phyloP scores from a whole-genome alignment of 805 yeast genomes.

The Yamadazyma sp. region DNA sequence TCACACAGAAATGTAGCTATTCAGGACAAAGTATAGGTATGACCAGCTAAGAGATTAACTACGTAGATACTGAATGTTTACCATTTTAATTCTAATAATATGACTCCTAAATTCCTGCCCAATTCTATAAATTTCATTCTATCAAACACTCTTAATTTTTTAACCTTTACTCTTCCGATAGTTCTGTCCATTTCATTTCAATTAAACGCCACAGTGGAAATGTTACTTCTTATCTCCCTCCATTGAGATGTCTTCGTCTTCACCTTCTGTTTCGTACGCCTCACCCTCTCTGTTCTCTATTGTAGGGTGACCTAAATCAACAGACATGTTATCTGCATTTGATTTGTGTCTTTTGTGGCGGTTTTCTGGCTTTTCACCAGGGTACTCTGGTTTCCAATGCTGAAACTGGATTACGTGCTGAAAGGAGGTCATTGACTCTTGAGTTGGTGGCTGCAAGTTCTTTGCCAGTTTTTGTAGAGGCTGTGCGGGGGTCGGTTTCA shows the following conservation, averaged over 20 bases:
- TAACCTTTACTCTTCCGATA: not conserved
- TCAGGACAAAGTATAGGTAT: too few relatives aligned
- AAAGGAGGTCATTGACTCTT: conserved; percentile 46
- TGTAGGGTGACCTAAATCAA: conserved; percentile 19
- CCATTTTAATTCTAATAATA: too few relatives aligned
- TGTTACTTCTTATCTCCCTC: conserved; percentile 3
- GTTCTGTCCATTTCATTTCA: not conserved
- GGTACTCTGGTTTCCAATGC: conserved; percentile 49
- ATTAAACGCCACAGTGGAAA: not conserved
- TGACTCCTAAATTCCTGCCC: too few relatives aligned
- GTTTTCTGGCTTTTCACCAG: conserved; percentile 6
- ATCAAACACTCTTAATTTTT: too few relatives aligned
- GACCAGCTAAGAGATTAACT: too few relatives aligned
- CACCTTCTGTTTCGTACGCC: not conserved
- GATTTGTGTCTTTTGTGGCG: conserved; percentile 41
- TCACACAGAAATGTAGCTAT: too few relatives aligned
- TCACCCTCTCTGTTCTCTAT: conserved; percentile 1
- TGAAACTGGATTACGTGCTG: conserved; percentile 57
- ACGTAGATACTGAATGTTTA: too few relatives aligned
- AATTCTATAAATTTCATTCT: too few relatives aligned
- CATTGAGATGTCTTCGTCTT: conserved; percentile 15
- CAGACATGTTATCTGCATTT: conserved; percentile 27
- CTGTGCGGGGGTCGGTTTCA: conserved; percentile 42
- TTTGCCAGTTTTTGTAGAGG: conserved; percentile 34
- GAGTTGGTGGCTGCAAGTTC: conserved; percentile 34